Percentiles rank a stretch among this genome's conserved stretches.
Conservation (phyloP, 768 basidiomycete genomes). For the Mycena capillaripes region DNA sequence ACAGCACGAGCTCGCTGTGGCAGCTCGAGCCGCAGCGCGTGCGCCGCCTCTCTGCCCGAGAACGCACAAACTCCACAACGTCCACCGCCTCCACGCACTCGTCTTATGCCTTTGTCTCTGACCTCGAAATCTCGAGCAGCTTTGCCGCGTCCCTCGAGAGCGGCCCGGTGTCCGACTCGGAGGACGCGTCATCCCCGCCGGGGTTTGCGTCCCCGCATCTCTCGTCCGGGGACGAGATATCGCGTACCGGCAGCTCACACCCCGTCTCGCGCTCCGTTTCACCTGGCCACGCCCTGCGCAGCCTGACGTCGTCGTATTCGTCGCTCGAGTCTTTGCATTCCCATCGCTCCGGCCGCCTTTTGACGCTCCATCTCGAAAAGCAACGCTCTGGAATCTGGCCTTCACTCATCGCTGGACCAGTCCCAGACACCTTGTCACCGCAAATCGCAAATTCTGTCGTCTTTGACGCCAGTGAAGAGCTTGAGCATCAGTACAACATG, state of each 20-base stretch:
- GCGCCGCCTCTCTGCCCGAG: constrained; percentile 65
- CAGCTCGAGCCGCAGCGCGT: constrained; percentile 78
- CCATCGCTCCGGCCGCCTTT: constrained; percentile 70
- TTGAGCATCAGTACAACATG: constrained; percentile 84
- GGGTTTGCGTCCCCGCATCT: constrained; percentile 74
- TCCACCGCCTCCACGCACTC: constrained; percentile 85
- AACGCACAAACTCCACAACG: constrained; percentile 81
- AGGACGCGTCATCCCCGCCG: constrained; percentile 72
- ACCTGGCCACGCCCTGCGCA: constrained; percentile 67
- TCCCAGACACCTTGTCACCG: constrained; percentile 72
- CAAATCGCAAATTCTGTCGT: constrained; percentile 64
- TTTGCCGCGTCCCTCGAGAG: constrained; percentile 88
- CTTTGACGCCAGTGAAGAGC: constrained; percentile 63
- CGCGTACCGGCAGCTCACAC: constrained; percentile 47
- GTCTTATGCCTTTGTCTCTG: constrained; percentile 87
- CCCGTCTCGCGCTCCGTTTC: constrained; percentile 68
- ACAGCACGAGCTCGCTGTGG: constrained; percentile 79
- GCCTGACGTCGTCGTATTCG: constrained; percentile 80
- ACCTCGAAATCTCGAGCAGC: constrained; percentile 87
- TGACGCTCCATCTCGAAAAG: constrained; percentile 88
- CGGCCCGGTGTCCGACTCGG: constrained; percentile 78
- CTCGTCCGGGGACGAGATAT: constrained; percentile 68
- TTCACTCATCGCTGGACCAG: constrained; percentile 82
- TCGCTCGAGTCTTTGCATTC: constrained; percentile 81
- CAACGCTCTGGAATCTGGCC: constrained; percentile 87